Evolutionary conservation across 108 stramenopile genomes (phyloP).

Genomic region (Cyclotella sp.): DNA sequence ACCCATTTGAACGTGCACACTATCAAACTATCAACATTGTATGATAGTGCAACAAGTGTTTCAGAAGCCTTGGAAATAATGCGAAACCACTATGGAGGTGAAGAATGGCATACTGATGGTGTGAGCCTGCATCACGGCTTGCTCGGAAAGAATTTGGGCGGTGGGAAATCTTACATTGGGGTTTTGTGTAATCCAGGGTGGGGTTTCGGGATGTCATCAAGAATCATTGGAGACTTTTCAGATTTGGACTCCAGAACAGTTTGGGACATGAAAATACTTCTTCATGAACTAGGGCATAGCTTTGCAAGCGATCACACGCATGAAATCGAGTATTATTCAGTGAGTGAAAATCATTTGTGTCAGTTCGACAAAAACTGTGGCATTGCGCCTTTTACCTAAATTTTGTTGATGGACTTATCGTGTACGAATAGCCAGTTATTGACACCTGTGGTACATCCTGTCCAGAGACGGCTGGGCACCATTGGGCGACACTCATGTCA

Average conservation of each 20-base stretch:
- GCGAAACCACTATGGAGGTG: neutral
- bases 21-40: neutral
- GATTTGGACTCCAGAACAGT: neutral
- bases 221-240: constrained; percentile 6
- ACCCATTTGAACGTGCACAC: constrained; percentile 34
- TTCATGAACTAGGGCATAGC: constrained; percentile 43
- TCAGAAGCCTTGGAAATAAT: constrained; percentile 19
- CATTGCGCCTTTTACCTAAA: neutral
- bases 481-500: constrained; percentile 33
- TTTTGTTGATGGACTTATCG: neutral
- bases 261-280: constrained; percentile 31
- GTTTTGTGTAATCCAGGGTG: constrained; percentile 29
- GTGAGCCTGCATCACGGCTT: constrained; percentile 39
- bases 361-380: neutral
- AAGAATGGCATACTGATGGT: constrained; percentile 2
- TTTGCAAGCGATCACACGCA: constrained; percentile 25
- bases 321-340: constrained; percentile 1
- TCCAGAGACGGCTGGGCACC: neutral
- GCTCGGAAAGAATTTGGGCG: constrained; percentile 23
- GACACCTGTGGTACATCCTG: constrained; percentile 15
- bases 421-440: constrained; percentile 1
- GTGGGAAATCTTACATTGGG: constrained; percentile 33
- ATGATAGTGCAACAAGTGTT: constrained; percentile 10
- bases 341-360: neutral
- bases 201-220: constrained; percentile 31